A percentile compares a stretch with the other conserved stretches of the same genome.
Conservation (phyloP, 768 basidiomycete genomes). For the Rossbeevera mucosa region DNA sequence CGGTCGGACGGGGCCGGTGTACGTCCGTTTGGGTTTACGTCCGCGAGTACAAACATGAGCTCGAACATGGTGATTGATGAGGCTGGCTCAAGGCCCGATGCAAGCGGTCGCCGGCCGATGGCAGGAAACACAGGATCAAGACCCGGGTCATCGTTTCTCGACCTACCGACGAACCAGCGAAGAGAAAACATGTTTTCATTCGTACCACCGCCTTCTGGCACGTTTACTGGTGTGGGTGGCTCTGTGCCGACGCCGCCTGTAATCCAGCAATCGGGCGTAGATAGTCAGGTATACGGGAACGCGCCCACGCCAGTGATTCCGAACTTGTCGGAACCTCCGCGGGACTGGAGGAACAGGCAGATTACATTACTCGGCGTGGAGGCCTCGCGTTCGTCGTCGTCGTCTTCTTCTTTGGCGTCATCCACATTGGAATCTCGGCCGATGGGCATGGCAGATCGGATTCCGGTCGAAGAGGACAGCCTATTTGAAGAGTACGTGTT, state of each 20-base stretch:
- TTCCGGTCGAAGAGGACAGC: slow-evolving; percentile 20
- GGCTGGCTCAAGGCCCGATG: neutral
- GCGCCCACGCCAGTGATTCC: slow-evolving; percentile 4
- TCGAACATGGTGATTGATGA: slow-evolving; percentile 13
- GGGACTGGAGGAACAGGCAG: slow-evolving; percentile 14
- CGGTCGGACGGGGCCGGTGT: slow-evolving; percentile 8
- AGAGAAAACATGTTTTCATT: slow-evolving; percentile 12
- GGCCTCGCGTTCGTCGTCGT: slow-evolving; percentile 18
- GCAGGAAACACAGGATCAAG: neutral
- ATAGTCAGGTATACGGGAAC: neutral
- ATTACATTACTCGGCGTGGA: slow-evolving; percentile 3
- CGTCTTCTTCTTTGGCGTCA: slow-evolving; percentile 9
- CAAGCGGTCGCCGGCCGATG: slow-evolving; percentile 7
- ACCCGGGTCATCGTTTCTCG: slow-evolving; percentile 8
- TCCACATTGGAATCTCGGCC: slow-evolving; percentile 10
- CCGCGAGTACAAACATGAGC: slow-evolving; percentile 16
- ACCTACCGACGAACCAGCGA: slow-evolving; percentile 4
- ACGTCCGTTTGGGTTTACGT: slow-evolving; percentile 6
- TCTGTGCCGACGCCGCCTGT: neutral
- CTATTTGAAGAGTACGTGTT: slow-evolving; percentile 15
- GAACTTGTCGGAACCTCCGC: slow-evolving; percentile 7
- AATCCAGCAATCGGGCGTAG: neutral
- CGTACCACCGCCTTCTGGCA: slow-evolving; percentile 7
- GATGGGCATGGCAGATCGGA: slow-evolving; percentile 12
- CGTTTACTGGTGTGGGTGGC: slow-evolving; percentile 1